phyloP scores from a whole-genome alignment of 2,329 filamentous ascomycete genomes.

The Aurifilum marmelostoma region DNA sequence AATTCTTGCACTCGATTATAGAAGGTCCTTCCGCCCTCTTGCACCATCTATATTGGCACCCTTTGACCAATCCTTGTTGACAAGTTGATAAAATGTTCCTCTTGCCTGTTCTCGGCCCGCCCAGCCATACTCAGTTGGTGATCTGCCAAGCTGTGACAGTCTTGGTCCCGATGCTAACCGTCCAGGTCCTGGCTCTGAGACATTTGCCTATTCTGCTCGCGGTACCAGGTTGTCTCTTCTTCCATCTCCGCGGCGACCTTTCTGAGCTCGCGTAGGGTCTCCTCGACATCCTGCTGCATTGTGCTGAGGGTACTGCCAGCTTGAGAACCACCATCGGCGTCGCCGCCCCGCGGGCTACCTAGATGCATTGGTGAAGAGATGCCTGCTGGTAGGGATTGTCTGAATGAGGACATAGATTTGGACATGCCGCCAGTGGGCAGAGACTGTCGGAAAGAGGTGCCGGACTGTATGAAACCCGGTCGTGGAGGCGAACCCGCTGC shows the following conservation, averaged over 20 bases:
- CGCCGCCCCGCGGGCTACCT: slow-evolving; percentile 30
- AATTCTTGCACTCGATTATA: background rate
- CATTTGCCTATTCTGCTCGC: slow-evolving; percentile 48
- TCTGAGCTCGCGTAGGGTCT: slow-evolving; percentile 48
- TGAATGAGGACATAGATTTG: slow-evolving; percentile 12
- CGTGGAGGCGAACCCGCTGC: slow-evolving; percentile 24
- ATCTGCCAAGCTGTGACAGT: slow-evolving; percentile 29
- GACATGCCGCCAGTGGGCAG: slow-evolving; percentile 19
- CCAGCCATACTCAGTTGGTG: background rate
- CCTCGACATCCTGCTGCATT: slow-evolving; percentile 38
- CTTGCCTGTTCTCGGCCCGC: background rate
- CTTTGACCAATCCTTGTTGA: background rate
- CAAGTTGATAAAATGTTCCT: background rate
- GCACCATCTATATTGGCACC: background rate
- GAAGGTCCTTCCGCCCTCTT: background rate
- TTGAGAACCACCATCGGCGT: slow-evolving; percentile 40
- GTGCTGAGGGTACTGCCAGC: slow-evolving; percentile 49
- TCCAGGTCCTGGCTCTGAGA: slow-evolving; percentile 31
- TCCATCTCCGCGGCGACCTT: slow-evolving; percentile 50
- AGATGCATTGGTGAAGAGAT: slow-evolving; percentile 20
- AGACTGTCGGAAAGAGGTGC: slow-evolving; percentile 20
- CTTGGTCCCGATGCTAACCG: slow-evolving; percentile 38
- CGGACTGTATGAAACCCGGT: slow-evolving; percentile 17
- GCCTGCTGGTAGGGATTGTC: slow-evolving; percentile 23
- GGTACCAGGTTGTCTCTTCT: slow-evolving; percentile 51